A percentile compares a stretch with the other conserved stretches of the same genome.
Conservation (phyloP, 768 basidiomycete genomes). For the Rhodotorula graminis region DNA sequence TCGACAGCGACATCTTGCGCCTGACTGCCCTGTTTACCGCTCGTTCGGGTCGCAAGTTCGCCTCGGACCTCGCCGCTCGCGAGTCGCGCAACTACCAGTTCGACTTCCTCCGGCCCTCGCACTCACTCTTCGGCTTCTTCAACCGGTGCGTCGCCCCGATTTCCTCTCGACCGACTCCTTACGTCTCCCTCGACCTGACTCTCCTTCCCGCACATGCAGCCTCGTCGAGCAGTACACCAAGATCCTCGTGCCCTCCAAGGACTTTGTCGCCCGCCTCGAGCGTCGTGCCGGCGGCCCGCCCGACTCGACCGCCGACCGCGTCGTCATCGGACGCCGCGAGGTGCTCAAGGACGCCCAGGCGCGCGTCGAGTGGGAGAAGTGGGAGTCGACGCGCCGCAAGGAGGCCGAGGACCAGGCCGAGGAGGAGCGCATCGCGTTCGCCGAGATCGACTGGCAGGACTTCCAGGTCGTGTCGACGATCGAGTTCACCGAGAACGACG, state of each 20-base stretch:
- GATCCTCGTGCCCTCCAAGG: constrained; percentile 75
- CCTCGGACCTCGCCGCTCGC: constrained; percentile 72
- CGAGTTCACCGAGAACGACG: constrained; percentile 91
- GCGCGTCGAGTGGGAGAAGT: constrained; percentile 83
- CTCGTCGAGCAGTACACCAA: constrained; percentile 94
- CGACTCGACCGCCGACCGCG: constrained; percentile 5
- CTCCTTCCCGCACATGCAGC: neutral
- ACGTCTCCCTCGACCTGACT: neutral
- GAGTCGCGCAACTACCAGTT: constrained; percentile 97
- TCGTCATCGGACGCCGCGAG: constrained; percentile 57
- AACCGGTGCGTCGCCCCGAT: constrained; percentile 55
- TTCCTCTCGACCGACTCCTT: no score
- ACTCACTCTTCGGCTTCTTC: constrained; percentile 94
- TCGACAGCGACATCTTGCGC: constrained; percentile 80
- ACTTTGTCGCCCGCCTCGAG: constrained; percentile 65
- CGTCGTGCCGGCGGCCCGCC: constrained; percentile 54
- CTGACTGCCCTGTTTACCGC: constrained; percentile 94
- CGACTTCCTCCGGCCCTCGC: constrained; percentile 90
- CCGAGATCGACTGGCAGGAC: constrained; percentile 99
- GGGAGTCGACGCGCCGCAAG: constrained; percentile 75
- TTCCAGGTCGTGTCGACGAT: constrained; percentile 97
- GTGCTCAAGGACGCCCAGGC: constrained; percentile 68
- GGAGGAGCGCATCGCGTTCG: constrained; percentile 86
- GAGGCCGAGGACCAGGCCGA: constrained; percentile 87
- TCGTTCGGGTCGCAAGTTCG: constrained; percentile 77